Percentiles rank a stretch among this genome's conserved stretches.
phyloP scores from a whole-genome alignment of 2,329 filamentous ascomycete genomes.

The Monosporascus sp. region DNA sequence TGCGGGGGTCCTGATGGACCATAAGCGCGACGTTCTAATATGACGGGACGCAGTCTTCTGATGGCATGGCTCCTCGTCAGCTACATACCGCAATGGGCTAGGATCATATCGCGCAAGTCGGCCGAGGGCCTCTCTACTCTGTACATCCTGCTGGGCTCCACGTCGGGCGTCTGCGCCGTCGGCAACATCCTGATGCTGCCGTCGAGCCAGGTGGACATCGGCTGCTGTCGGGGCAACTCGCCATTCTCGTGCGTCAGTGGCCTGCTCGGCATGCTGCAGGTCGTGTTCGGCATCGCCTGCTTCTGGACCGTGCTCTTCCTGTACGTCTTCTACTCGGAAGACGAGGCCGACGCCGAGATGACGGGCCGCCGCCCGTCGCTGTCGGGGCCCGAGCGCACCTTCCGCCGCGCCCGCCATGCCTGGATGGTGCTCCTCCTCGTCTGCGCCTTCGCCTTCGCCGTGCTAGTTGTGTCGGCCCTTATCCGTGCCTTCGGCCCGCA shows the following conservation, averaged over 20 bases:
- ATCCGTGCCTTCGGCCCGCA: slow-evolving; percentile 9
- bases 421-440: slow-evolving; percentile 16
- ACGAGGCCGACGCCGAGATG: slow-evolving; percentile 21
- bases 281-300: slow-evolving; percentile 14
- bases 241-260: slow-evolving; percentile 14
- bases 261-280: slow-evolving; percentile 14
- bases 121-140: slow-evolving; percentile 2
- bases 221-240: slow-evolving; percentile 13
- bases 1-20: too few species aligned
- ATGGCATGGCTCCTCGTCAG: slow-evolving; percentile 2
- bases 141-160: slow-evolving; percentile 2
- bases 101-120: slow-evolving; percentile 1
- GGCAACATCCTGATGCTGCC: slow-evolving; percentile 13
- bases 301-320: slow-evolving; percentile 17
- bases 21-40: not conserved
- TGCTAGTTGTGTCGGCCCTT: slow-evolving; percentile 11
- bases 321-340: slow-evolving; percentile 21
- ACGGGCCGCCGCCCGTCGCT: slow-evolving; percentile 18
- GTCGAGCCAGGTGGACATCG: slow-evolving; percentile 14
- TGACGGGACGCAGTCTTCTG: not conserved
- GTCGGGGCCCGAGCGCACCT: slow-evolving; percentile 20
- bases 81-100: slow-evolving; percentile 2
- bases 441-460: slow-evolving; percentile 9
- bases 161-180: slow-evolving; percentile 2
- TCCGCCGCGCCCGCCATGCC: slow-evolving; percentile 19